Conservation (phyloP, 2,329 filamentous ascomycete genomes). For the Penicillium corylophilum region DNA sequence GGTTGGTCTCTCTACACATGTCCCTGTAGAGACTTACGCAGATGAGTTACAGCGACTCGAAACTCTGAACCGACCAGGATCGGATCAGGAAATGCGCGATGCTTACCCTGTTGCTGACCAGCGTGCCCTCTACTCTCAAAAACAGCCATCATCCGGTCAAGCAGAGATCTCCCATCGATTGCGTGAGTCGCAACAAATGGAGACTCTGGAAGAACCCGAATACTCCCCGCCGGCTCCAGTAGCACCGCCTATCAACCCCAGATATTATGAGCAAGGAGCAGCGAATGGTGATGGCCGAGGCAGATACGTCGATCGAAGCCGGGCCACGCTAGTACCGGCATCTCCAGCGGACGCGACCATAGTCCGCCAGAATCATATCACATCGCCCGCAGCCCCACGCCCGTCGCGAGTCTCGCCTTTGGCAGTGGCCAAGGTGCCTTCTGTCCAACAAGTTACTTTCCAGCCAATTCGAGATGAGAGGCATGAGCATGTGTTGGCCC, state of each 20-base stretch:
- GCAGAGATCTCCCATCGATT: constrained; percentile 20
- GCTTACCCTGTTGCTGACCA: constrained; percentile 42
- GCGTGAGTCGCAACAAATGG: constrained; percentile 28
- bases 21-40: constrained; percentile 33
- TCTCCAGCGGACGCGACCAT: constrained; percentile 53
- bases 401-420: constrained; percentile 67
- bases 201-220: constrained; percentile 46
- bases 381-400: constrained; percentile 71
- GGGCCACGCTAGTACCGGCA: constrained; percentile 40
- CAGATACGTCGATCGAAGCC: constrained; percentile 41
- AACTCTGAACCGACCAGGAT: constrained; percentile 36
- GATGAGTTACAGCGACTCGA: constrained; percentile 40
- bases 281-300: constrained; percentile 35
- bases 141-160: constrained; percentile 27
- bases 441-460: constrained; percentile 53
- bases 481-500: constrained; percentile 35
- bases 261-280: constrained; percentile 27
- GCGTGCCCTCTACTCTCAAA: constrained; percentile 30
- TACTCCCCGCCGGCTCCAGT: constrained; percentile 49
- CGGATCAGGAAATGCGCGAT: constrained; percentile 41
- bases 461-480: constrained; percentile 57
- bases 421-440: constrained; percentile 52
- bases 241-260: constrained; percentile 31
- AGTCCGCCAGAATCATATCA: constrained; percentile 70
- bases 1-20: constrained; percentile 35